Percentiles rank a stretch among this genome's conserved stretches.
These are phyloP conservation scores for Heliamphora pulchella DNA, from an alignment of 179 eudicot species.

Conservation along the genomic window DNA sequence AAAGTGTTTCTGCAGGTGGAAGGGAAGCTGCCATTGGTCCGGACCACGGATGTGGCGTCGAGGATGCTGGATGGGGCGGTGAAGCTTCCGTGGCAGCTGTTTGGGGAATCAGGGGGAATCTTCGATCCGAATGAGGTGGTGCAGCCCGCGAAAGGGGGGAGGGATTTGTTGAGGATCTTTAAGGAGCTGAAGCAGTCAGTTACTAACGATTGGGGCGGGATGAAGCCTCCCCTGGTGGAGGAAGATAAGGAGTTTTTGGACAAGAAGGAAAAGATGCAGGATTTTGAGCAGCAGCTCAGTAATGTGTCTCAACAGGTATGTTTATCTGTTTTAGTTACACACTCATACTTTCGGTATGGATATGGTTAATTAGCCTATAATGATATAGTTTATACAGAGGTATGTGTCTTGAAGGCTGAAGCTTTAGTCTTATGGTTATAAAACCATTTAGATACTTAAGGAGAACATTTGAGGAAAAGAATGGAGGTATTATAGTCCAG, in stretches of 20 bases:
- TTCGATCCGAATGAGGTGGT: constrained; percentile 47
- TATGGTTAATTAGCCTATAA: background rate
- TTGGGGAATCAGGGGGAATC: constrained; percentile 42
- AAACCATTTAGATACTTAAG: background rate
- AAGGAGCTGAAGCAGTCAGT: constrained; percentile 88
- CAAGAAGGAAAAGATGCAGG: constrained; percentile 60
- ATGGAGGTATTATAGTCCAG: background rate
- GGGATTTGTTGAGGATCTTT: constrained; percentile 65
- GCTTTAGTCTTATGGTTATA: background rate
- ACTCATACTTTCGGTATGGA: background rate
- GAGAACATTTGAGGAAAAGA: background rate
- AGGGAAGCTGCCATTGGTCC: constrained; percentile 60
- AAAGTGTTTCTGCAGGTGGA: constrained; percentile 60
- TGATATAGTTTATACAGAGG: background rate
- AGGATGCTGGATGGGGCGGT: constrained; percentile 80
- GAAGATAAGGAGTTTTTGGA: constrained; percentile 89
- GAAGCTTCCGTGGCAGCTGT: constrained; percentile 65
- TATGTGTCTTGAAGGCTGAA: background rate
- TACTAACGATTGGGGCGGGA: constrained; percentile 77
- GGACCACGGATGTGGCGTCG: constrained; percentile 65
- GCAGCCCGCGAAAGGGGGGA: constrained; percentile 82
- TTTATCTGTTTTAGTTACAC: constrained; percentile 3
- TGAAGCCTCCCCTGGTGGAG: constrained; percentile 66
- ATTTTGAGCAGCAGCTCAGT: constrained; percentile 64
- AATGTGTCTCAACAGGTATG: constrained; percentile 86